These are phyloP conservation scores for Talaromyces atroroseus DNA, from an alignment of 2,329 filamentous ascomycete genomes.

Conservation along the genomic window DNA sequence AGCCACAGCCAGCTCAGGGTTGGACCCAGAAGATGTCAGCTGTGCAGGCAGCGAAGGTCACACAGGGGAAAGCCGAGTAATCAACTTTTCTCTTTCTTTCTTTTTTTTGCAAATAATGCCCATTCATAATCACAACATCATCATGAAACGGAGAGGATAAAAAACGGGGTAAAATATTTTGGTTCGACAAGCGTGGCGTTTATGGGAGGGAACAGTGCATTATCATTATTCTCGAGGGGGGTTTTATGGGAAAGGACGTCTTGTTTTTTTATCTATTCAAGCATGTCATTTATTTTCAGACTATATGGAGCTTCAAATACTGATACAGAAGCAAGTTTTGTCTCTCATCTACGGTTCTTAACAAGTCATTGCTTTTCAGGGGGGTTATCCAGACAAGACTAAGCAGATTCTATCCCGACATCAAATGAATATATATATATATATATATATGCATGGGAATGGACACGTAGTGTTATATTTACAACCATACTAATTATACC, in stretches of 20 bases:
- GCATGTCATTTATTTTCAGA: background rate
- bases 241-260: background rate
- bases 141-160: background rate
- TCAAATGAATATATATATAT: no score
- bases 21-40: conserved; percentile 98
- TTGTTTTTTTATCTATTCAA: background rate
- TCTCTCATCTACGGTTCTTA: no score
- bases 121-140: background rate
- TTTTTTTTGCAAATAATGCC: background rate
- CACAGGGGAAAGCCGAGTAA: conserved; percentile 39
- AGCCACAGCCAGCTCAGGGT: conserved; percentile 77
- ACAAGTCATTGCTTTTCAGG: background rate
- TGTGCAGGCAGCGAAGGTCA: conserved; percentile 83
- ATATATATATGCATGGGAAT: no score
- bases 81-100: conserved; percentile 1
- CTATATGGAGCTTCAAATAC: background rate
- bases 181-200: background rate
- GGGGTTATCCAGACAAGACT: background rate
- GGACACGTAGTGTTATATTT: no score
- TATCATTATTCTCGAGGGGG: background rate
- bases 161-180: background rate
- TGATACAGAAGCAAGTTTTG: no score
- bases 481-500: background rate
- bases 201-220: background rate
- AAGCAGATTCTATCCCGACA: no score